Base-by-base conservation (phyloP, 805 yeast genomes). In the Candida tammaniensis region DNA sequence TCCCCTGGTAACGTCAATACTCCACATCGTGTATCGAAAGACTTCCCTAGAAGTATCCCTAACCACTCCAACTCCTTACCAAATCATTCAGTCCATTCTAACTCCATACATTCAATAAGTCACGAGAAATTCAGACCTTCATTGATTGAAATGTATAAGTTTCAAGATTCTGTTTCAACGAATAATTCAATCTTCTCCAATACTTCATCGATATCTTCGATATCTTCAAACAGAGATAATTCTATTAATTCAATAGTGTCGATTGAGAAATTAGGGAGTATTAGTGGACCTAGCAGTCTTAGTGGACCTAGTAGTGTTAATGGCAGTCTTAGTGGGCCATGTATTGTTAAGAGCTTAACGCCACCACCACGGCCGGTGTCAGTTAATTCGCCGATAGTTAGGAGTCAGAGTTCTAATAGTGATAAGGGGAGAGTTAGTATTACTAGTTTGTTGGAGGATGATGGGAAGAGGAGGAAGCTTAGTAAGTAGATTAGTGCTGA, bases 51-150 rank as follows among this genome's bases (percentile, higher is more conserved):
- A 20, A 43, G 47, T 24, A 25, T 44, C 3, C 49, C 49, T 17
- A 22, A 20, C 11, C n/a, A n/a, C n/a, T n/a, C 5, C 39, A n/a
- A 15, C 32, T 5, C 22, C 32, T 3, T 4, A 16, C 10, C 24
- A 19, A 3, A 14, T 24, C 9, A 15, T 13, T 13, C 27, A 24
- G 3, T 20, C 27, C 11, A 13, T 33, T 4, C 16, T 7, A 6
- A 15, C 10, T 13, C 27, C 24, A 2, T 20, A 23, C 11, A 13
- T 33, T 4, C 22, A n/a, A n/a, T 10, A 6, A 12, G 50, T 21
- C 51, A 44, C 20, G 68, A 64, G 25, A 47, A 49, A 17, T 42
- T 63, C 29, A 48, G 69, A 27, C 68, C 70, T 4, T 60, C 65
- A 5, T 46, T 63, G 24, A 47, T 61, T 16, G 69, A 62, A 40